Evolutionary conservation across 2,329 filamentous ascomycete genomes (phyloP), one percentile per base, ranked within the genome.

Genomic region (Trichoderma sp.): DNA sequence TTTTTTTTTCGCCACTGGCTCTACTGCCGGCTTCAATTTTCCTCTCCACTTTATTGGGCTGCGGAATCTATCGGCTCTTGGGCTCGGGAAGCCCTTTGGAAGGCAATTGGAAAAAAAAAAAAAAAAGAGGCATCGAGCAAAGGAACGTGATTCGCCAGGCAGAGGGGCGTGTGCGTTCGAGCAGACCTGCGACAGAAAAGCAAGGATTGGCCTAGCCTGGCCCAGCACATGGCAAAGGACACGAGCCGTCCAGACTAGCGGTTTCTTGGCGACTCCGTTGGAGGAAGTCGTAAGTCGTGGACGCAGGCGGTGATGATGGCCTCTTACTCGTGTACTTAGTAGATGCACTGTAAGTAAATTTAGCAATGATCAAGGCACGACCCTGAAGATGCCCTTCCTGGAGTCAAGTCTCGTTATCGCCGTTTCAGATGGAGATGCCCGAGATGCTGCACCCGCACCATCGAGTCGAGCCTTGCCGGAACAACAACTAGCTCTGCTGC

Each of bases 161-260:
- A 49, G 46, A 54, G 63, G 63, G 54, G 63, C 63, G 63, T 59
- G 55, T 37, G 39, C 24, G 39, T 21, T n/a, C 8, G 24, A 34
- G 16, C 39, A 18, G 1, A 18, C 39, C 39, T 43, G 39, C 39
- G 39, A 43, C 39, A 43, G 39, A 43, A 43, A 10, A 43, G 39
- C 46, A 49, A 24, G 46, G 46, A 13, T 49, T 49, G 8, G n/a
- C n/a, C 4, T 49, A 49, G 46, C 21, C 46, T 49, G 10, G 70
- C 68, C 65, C 69, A 63, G 66, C 74, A 75, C 74, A 75, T 75
- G 74, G 74, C 74, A 69, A 75, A 73, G 74, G 75, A 75, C 49
- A 66, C 71, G 71, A 71, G 14, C 26, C 55, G 51, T 26, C 46
- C 32, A 39, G 46, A 5, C 46, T 49, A 52, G 46, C 37, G 37